Base-by-base conservation (phyloP, 345 rosid species). In the Rhizophora mangle region DNA sequence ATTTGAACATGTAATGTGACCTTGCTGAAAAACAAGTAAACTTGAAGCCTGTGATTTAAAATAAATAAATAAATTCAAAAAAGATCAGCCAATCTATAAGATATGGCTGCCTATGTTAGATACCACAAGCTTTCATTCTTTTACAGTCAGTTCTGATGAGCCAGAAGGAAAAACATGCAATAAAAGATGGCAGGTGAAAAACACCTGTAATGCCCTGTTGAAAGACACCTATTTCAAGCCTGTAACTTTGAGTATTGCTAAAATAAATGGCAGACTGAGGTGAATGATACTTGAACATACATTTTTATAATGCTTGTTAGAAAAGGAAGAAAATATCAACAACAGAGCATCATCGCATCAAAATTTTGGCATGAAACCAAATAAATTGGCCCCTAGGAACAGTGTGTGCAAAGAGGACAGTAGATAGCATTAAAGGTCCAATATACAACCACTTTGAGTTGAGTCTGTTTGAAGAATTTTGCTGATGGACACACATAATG, bases 1-100 rank as follows among this genome's bases (percentile, higher is more conserved):
- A 63, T 63, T 39, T 7, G 56, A 62, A 39, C 62, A 22, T 67
- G 49, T 27, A 7, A 6, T 9, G 29, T 32, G 32, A 20, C 51
- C 68, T 29, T 32, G 57, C 30, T 58, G 36, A 61, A 32, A 64
- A 68, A 78, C 4, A 47, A 39, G 60, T 34, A 8, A 52, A 51
- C 30, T 19, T 57, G 58, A 74, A 64, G 54, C 72, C 63, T 67
- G 67, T 59, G 20, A 58, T 64, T 64, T 68, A 43, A 43, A 13
- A 30, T 60, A 59, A 20, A n/a, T 13, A 68, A 59, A 68, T 47
- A 39, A 58, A 16, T 49, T 68, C 64, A 59, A 58, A 10, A 68
- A 29, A 58, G 21, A 68, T 39, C 18, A 47, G 54, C 15, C 34
- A 16, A 24, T 29, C 30, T 39, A 19, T n/a, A 58, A 49, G 47